Percentiles rank a stretch among this genome's conserved stretches.
These are phyloP conservation scores for Berkeleyomyces rouxiae DNA, from an alignment of 2,329 filamentous ascomycete genomes.

Conservation along the genomic window DNA sequence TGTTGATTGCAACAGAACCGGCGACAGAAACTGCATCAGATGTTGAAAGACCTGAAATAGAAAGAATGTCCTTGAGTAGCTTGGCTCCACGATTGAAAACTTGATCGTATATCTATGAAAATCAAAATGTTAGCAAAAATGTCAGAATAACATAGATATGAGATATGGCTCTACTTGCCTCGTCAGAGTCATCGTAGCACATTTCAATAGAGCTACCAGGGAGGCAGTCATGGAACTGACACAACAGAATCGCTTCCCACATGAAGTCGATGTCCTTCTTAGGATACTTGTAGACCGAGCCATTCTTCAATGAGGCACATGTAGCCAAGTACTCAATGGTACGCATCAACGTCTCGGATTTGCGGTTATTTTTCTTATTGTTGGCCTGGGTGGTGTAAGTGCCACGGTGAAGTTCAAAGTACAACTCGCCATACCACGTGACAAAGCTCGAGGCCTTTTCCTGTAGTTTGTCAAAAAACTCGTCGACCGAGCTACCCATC, in stretches of 20 bases:
- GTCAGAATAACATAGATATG: neutral
- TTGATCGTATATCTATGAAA: slow-evolving; percentile 52
- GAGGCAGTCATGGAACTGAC: slow-evolving; percentile 94
- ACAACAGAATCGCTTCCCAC: slow-evolving; percentile 85
- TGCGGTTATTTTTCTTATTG: slow-evolving; percentile 89
- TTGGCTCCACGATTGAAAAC: slow-evolving; percentile 63
- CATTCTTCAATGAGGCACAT: slow-evolving; percentile 56
- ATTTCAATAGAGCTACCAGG: slow-evolving; percentile 93
- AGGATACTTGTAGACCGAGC: slow-evolving; percentile 67
- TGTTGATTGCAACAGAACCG: slow-evolving; percentile 50
- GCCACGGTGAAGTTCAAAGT: slow-evolving; percentile 92
- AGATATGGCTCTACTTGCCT: slow-evolving; percentile 28
- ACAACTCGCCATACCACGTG: slow-evolving; percentile 96
- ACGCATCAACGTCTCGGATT: slow-evolving; percentile 67
- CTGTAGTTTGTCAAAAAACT: slow-evolving; percentile 79
- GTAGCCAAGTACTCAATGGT: slow-evolving; percentile 82
- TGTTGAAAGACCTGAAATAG: slow-evolving; percentile 45
- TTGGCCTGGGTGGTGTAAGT: slow-evolving; percentile 96
- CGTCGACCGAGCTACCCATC: slow-evolving; percentile 78
- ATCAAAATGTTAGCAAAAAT: slow-evolving; percentile 16
- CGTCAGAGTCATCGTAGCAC: slow-evolving; percentile 92
- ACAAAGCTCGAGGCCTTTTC: slow-evolving; percentile 64
- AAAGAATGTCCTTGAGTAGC: slow-evolving; percentile 52
- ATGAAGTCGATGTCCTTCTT: slow-evolving; percentile 88
- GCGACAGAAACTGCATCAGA: slow-evolving; percentile 27